Evolutionary conservation across 1,284 basidiomycete genomes (phyloP).

Genomic region (Anthracocystis walkeri): DNA sequence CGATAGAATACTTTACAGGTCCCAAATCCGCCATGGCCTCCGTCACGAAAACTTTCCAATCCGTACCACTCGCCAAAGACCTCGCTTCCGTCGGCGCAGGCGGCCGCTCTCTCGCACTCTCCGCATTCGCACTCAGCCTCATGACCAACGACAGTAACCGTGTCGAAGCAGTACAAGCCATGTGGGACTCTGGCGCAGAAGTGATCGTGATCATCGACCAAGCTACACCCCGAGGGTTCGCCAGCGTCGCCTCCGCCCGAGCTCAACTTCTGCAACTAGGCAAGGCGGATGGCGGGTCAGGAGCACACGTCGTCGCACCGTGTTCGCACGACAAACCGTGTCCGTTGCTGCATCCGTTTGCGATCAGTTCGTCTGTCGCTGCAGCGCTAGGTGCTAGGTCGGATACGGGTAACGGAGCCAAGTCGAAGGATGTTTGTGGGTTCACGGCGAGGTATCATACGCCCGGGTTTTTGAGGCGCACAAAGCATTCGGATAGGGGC

Average conservation of each 20-base stretch:
- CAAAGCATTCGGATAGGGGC: constrained; percentile 84
- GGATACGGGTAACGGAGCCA: constrained; percentile 50
- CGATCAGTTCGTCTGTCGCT: constrained; percentile 23
- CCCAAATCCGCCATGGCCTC: constrained; percentile 35
- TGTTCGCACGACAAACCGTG: constrained; percentile 93
- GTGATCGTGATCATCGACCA: constrained; percentile 82
- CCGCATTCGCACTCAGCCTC: constrained; percentile 85
- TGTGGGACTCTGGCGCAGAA: constrained; percentile 87
- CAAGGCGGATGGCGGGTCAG: not conserved
- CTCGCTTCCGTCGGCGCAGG: constrained; percentile 4
- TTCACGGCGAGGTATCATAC: constrained; percentile 89
- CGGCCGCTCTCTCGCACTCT: constrained; percentile 77
- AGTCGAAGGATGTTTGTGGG: constrained; percentile 76
- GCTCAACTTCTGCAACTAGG: constrained; percentile 81
- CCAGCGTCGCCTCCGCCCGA: constrained; percentile 83
- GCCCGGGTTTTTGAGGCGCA: constrained; percentile 84
- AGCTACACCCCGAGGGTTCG: constrained; percentile 81
- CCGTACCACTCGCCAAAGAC: constrained; percentile 33
- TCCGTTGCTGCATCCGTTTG: constrained; percentile 74
- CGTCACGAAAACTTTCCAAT: constrained; percentile 35
- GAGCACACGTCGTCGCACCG: constrained; percentile 78
- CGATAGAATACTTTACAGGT: constrained; percentile 30
- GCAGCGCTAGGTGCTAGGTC: constrained; percentile 14
- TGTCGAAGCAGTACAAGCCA: constrained; percentile 79
- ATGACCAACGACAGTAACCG: constrained; percentile 77